Conservation (phyloP, 2,329 filamentous ascomycete genomes). For the Fusarium bulbicola region DNA sequence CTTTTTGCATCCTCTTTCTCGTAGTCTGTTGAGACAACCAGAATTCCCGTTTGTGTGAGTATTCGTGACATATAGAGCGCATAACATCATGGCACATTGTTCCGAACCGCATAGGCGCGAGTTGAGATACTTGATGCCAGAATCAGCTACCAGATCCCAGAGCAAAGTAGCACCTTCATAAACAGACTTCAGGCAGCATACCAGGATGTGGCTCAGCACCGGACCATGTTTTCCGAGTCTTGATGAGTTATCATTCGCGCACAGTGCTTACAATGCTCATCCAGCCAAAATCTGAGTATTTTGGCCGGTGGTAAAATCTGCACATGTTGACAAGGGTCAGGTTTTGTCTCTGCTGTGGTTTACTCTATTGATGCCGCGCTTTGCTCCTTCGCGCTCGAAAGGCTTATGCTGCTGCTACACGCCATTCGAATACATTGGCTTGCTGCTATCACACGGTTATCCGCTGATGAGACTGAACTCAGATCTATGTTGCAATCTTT, state of each 20-base stretch:
- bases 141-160: fast-evolving
- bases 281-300: too few relatives aligned
- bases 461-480: too few relatives aligned
- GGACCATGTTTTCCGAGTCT: too few relatives aligned
- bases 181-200: background rate
- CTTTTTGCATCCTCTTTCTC: fast-evolving
- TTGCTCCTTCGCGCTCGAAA: too few relatives aligned
- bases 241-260: fast-evolving
- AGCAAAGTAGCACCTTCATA: background rate
- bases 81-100: background rate
- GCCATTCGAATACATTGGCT: fast-evolving
- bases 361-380: background rate
- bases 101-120: background rate
- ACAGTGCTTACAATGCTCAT: background rate
- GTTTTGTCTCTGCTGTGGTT: background rate
- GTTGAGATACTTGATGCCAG: fast-evolving
- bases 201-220: background rate
- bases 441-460: too few relatives aligned
- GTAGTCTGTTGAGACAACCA: fast-evolving
- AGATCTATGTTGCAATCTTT: too few relatives aligned
- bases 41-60: fast-evolving
- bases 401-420: background rate
- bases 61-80: background rate
- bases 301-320: too few relatives aligned
- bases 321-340: too few relatives aligned